Evolutionary conservation across 2,329 filamentous ascomycete species (phyloP).

Genomic region (Plectosphaerella plurivora): DNA sequence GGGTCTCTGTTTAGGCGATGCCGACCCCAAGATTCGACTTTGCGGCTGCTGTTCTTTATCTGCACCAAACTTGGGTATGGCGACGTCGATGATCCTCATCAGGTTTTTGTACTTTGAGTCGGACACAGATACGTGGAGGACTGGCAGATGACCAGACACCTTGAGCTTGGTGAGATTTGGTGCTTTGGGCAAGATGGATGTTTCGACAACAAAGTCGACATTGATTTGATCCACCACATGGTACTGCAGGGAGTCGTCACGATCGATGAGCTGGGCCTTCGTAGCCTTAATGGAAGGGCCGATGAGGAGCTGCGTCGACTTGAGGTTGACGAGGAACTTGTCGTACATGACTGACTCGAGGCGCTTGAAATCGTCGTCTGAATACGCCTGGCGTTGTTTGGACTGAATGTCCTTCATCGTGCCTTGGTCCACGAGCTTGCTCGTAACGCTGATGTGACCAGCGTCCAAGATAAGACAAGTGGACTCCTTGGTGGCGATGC

Average conservation of each 20-base stretch:
- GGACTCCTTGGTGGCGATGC: conserved; percentile 73
- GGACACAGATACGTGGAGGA: conserved; percentile 86
- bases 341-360: conserved; percentile 97
- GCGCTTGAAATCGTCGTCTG: conserved; percentile 80
- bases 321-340: conserved; percentile 87
- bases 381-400: conserved; percentile 84
- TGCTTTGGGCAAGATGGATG: conserved; percentile 93
- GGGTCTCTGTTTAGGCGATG: conserved; percentile 26
- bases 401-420: conserved; percentile 85
- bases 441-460: conserved; percentile 91
- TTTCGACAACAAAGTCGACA: conserved; percentile 93
- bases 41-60: conserved; percentile 21
- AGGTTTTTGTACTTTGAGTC: conserved; percentile 95
- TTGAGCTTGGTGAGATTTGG: conserved; percentile 89
- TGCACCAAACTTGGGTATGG: conserved; percentile 74
- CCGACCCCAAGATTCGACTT: neutral
- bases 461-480: conserved; percentile 93
- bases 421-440: conserved; percentile 87
- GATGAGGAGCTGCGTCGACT: conserved; percentile 92
- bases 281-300: conserved; percentile 90
- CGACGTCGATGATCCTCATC: conserved; percentile 94
- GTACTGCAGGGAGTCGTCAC: conserved; percentile 64
- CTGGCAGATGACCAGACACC: conserved; percentile 85
- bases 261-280: conserved; percentile 70
- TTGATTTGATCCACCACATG: conserved; percentile 97